Conservation (phyloP, 805 yeast species). For the Nakazawaea ishiwadae region DNA sequence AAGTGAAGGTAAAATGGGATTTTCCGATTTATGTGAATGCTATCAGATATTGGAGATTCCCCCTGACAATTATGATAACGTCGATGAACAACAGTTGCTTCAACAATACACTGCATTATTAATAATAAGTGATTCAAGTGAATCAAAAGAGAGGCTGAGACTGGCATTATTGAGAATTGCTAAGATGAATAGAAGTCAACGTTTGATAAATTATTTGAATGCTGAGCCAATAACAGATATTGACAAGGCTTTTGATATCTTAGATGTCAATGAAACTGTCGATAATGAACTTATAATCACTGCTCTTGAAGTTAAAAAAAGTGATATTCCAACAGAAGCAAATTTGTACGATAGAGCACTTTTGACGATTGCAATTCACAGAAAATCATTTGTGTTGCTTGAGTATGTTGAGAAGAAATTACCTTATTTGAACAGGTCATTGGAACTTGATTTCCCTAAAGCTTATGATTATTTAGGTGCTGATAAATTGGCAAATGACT, state of each 20-base stretch:
- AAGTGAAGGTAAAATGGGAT: conserved; percentile 49
- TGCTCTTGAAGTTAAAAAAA: conserved; percentile 61
- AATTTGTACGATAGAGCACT: conserved; percentile 48
- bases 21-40: conserved; percentile 32
- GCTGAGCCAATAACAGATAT: conserved; percentile 44
- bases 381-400: conserved; percentile 55
- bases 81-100: conserved; percentile 21
- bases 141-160: conserved; percentile 27
- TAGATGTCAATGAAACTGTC: conserved; percentile 47
- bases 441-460: conserved; percentile 15
- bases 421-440: conserved; percentile 22
- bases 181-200: conserved; percentile 29
- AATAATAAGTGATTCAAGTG: conserved; percentile 18
- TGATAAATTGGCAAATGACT: conserved; percentile 49
- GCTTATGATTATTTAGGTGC: conserved; percentile 49
- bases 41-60: conserved; percentile 24
- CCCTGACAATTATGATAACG: conserved; percentile 12
- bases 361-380: conserved; percentile 51
- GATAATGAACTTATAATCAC: conserved; percentile 72
- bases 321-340: conserved; percentile 43
- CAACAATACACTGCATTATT: conserved; percentile 19
- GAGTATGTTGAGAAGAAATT: conserved; percentile 45
- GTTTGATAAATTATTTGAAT: conserved; percentile 31
- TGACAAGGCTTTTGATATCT: conserved; percentile 43
- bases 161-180: conserved; percentile 36